phyloP scores from a whole-genome alignment of 805 yeast species.

The Lachancea meyersii region DNA sequence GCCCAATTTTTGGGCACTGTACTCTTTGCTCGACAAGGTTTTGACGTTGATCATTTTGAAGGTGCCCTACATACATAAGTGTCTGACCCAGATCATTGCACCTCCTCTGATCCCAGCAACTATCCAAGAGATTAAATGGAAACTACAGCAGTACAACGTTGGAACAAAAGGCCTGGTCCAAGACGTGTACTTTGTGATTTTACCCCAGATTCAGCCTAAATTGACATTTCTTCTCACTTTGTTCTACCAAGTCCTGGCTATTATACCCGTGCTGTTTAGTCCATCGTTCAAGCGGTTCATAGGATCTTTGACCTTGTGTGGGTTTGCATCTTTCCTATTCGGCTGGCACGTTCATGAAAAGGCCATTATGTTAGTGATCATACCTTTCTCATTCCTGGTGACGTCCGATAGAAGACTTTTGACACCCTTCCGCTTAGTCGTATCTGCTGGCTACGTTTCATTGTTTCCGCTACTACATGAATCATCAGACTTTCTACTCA shows the following conservation, averaged over 20 bases:
- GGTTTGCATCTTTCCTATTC: slow-evolving; percentile 81
- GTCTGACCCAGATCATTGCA: slow-evolving; percentile 34
- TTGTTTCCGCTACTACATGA: slow-evolving; percentile 82
- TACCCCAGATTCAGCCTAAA: slow-evolving; percentile 76
- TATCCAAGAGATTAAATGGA: slow-evolving; percentile 27
- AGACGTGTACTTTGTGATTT: slow-evolving; percentile 71
- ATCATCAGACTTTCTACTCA: slow-evolving; percentile 72
- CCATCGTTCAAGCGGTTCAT: slow-evolving; percentile 76
- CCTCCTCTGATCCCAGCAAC: slow-evolving; percentile 32
- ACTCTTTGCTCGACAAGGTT: slow-evolving; percentile 73
- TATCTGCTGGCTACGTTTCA: slow-evolving; percentile 78
- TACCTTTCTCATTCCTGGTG: slow-evolving; percentile 79
- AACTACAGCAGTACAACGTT: slow-evolving; percentile 33
- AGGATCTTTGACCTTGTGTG: slow-evolving; percentile 83
- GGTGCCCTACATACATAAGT: slow-evolving; percentile 40
- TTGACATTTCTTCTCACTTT: slow-evolving; percentile 72
- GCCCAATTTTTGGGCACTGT: slow-evolving; percentile 94
- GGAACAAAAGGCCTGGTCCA: slow-evolving; percentile 88
- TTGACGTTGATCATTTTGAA: slow-evolving; percentile 39
- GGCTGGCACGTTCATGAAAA: slow-evolving; percentile 99
- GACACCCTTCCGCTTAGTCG: slow-evolving; percentile 62
- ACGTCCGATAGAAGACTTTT: slow-evolving; percentile 65
- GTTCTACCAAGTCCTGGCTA: slow-evolving; percentile 76
- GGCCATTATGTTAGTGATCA: slow-evolving; percentile 81
- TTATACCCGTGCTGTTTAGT: slow-evolving; percentile 60